A percentile compares a stretch with the other conserved stretches of the same genome.
These are phyloP conservation scores for Xylariaceae sp. DNA, from an alignment of 2,329 filamentous ascomycete species.

Conservation along the genomic window DNA sequence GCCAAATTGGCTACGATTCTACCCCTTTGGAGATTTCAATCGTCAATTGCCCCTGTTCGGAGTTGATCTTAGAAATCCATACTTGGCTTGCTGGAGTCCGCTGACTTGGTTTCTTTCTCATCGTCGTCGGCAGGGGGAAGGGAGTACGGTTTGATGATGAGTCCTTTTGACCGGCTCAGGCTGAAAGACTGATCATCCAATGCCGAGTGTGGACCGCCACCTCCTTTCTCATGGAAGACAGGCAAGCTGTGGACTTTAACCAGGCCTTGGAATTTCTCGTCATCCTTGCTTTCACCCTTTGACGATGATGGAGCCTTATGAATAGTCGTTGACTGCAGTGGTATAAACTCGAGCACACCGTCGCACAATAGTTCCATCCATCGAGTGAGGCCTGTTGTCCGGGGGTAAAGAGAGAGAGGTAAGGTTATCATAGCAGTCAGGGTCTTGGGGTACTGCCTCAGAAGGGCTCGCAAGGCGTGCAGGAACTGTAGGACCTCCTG, in stretches of 20 bases:
- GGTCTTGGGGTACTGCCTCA: constrained; percentile 60
- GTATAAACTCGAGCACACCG: constrained; percentile 76
- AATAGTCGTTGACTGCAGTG: constrained; percentile 57
- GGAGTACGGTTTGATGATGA: constrained; percentile 83
- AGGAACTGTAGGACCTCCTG: constrained; percentile 73
- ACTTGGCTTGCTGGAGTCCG: constrained; percentile 57
- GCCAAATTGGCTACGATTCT: not conserved
- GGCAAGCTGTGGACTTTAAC: constrained; percentile 78
- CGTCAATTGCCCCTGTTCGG: not conserved
- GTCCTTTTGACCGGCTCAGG: constrained; percentile 70
- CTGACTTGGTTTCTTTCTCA: constrained; percentile 54
- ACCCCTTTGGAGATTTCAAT: not conserved
- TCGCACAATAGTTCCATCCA: constrained; percentile 85
- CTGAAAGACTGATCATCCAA: constrained; percentile 89
- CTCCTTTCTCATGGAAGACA: constrained; percentile 81
- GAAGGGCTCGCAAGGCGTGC: constrained; percentile 68
- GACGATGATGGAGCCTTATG: constrained; percentile 48
- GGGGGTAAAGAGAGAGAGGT: constrained; percentile 73
- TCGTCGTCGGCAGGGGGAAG: constrained; percentile 68
- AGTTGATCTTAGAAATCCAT: constrained; percentile 64
- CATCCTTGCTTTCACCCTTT: constrained; percentile 45
- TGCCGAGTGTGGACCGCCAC: constrained; percentile 60
- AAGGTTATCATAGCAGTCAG: constrained; percentile 71
- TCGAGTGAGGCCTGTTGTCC: constrained; percentile 67
- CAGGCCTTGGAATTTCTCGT: constrained; percentile 80